phyloP scores from a whole-genome alignment of 306 rosid species.

The Fagus crenata region DNA sequence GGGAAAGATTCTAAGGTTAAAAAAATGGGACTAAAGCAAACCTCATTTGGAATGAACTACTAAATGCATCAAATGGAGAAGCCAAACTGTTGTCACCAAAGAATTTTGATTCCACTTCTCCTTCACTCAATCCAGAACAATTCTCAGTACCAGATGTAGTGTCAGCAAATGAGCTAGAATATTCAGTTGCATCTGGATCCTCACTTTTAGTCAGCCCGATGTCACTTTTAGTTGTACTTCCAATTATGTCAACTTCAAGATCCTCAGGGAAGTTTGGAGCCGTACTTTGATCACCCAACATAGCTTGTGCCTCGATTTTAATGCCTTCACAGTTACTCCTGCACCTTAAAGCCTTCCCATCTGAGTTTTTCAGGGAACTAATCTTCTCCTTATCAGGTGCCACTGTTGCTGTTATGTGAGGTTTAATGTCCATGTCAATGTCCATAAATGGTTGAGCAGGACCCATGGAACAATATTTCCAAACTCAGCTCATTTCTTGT shows the following conservation, averaged over 20 bases:
- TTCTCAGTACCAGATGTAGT: conserved; percentile 56
- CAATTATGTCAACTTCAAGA: conserved; percentile 60
- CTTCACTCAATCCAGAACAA: conserved; percentile 61
- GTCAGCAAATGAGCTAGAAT: conserved; percentile 80
- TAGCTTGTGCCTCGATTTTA: conserved; percentile 45
- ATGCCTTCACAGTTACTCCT: conserved; percentile 34
- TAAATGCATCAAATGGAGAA: conserved; percentile 46
- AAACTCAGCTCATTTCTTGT: conserved; percentile 18
- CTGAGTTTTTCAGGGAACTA: conserved; percentile 21
- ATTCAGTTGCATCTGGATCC: conserved; percentile 86
- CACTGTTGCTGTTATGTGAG: conserved; percentile 27
- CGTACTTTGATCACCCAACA: conserved; percentile 39
- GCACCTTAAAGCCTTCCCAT: conserved; percentile 37
- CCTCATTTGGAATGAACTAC: conserved; percentile 55
- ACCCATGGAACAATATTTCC: conserved; percentile 30
- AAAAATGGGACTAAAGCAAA: conserved; percentile 13
- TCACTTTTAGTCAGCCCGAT: conserved; percentile 42
- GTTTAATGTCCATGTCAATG: conserved; percentile 34
- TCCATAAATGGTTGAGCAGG: conserved; percentile 36
- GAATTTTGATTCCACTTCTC: conserved; percentile 74
- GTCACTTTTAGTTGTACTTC: conserved; percentile 51
- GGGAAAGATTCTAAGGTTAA: not conserved
- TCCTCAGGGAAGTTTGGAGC: conserved; percentile 41
- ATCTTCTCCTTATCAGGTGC: conserved; percentile 32
- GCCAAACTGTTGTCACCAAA: conserved; percentile 46